Conservation (phyloP, 2,329 filamentous ascomycete species). For the Fusarium nanum region DNA sequence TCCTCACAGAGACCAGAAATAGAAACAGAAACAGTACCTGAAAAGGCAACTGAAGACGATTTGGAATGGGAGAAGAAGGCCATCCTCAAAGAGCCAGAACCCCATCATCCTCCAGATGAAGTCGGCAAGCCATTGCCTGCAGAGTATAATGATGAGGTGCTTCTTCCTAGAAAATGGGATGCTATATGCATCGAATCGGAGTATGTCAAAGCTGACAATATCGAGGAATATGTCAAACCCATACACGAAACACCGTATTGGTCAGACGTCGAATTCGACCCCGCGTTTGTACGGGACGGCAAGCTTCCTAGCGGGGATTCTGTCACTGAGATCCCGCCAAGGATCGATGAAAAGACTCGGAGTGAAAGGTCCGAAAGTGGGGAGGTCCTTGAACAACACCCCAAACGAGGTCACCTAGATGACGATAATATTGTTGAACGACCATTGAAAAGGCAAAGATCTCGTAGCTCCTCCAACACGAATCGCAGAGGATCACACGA, state of each 20-base stretch:
- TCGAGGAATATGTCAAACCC: constrained; percentile 56
- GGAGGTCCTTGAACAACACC: constrained; percentile 23
- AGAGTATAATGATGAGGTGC: constrained; percentile 58
- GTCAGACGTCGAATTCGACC: constrained; percentile 56
- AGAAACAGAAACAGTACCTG: not conserved
- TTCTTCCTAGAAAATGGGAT: constrained; percentile 59
- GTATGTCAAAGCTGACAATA: constrained; percentile 57
- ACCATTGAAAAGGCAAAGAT: constrained; percentile 38
- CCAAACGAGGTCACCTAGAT: constrained; percentile 30
- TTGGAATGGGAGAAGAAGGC: constrained; percentile 54
- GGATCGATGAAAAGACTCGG: constrained; percentile 13
- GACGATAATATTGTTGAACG: constrained; percentile 30
- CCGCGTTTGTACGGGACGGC: constrained; percentile 53
- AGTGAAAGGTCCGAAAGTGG: constrained; percentile 36
- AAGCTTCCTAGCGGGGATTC: constrained; percentile 41
- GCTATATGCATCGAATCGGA: constrained; percentile 58
- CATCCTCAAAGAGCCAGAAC: constrained; percentile 54
- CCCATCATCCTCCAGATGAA: constrained; percentile 56
- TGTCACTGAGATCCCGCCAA: constrained; percentile 23
- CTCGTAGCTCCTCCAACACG: constrained; percentile 20
- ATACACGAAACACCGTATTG: constrained; percentile 57
- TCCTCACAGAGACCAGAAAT: constrained; percentile 16
- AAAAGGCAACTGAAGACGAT: constrained; percentile 44
- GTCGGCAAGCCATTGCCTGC: constrained; percentile 59
- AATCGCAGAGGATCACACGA: constrained; percentile 21